These are phyloP conservation scores for Gnaphalium uliginosum DNA, from an alignment of 129 eudicot genomes.

Conservation along the genomic window DNA sequence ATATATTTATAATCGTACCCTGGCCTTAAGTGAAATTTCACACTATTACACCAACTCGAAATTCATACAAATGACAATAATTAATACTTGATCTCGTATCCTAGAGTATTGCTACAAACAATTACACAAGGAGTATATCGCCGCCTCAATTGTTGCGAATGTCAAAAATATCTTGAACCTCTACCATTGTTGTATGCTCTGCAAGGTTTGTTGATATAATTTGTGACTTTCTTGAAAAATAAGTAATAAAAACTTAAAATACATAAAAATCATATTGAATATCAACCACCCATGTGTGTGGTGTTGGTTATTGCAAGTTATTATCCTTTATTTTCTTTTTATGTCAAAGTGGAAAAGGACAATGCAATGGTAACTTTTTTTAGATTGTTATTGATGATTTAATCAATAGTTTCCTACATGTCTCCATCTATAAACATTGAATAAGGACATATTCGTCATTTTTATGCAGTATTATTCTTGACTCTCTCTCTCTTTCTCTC, in stretches of 20 bases:
- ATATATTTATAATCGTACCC: too few species aligned
- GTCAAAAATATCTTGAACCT: too few species aligned
- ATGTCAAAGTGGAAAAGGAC: slow-evolving; percentile 26
- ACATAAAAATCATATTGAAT: not conserved
- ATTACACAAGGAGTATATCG: too few species aligned
- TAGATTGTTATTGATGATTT: slow-evolving; percentile 26
- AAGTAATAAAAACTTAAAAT: not conserved
- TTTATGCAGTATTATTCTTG: slow-evolving; percentile 8
- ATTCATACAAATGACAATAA: too few species aligned
- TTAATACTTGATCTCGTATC: too few species aligned
- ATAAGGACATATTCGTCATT: slow-evolving; percentile 49
- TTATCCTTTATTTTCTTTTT: slow-evolving; percentile 14
- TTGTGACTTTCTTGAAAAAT: too few species aligned
- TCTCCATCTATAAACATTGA: slow-evolving; percentile 24
- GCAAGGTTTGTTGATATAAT: too few species aligned
- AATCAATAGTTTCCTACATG: slow-evolving; percentile 20
- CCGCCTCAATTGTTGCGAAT: too few species aligned
- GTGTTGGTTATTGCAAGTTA: slow-evolving; percentile 22
- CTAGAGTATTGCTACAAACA: too few species aligned
- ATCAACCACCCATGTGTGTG: slow-evolving; percentile 10
- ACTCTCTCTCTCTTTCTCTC: slow-evolving; percentile 3
- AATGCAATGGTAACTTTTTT: slow-evolving; percentile 17
- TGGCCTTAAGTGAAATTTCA: too few species aligned
- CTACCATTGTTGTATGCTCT: too few species aligned
- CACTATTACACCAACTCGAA: too few species aligned